phyloP scores from a whole-genome alignment of 2,329 filamentous ascomycete species.

The Emmonsia crescens region DNA sequence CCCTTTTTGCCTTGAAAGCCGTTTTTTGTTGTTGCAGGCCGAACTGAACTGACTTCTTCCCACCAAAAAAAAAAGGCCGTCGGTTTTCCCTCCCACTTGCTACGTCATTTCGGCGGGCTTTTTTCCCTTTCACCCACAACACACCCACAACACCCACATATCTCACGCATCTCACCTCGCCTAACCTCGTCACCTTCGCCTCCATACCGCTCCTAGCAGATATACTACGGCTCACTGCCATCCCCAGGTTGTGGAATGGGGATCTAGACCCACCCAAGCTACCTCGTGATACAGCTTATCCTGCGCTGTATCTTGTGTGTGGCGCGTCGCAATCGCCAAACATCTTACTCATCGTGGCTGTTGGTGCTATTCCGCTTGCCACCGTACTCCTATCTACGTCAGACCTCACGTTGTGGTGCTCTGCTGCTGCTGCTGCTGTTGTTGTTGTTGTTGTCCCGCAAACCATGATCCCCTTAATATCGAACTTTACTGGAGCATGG shows the following conservation, averaged over 20 bases:
- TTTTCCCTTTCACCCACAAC: too few species aligned
- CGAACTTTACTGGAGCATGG: not conserved
- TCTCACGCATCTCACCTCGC: too few species aligned
- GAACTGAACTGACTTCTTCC: too few species aligned
- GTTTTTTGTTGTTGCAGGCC: too few species aligned
- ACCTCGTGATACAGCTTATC: not conserved
- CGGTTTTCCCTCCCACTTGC: too few species aligned
- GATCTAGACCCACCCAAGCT: not conserved
- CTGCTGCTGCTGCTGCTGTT: not conserved
- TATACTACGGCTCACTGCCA: not conserved
- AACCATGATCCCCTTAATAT: not conserved
- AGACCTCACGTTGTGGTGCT: not conserved
- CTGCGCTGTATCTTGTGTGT: not conserved
- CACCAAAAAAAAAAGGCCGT: too few species aligned
- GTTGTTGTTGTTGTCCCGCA: not conserved
- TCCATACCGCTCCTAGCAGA: not conserved
- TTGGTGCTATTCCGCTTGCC: not conserved
- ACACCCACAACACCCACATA: too few species aligned
- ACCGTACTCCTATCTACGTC: not conserved
- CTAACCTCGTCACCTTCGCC: not conserved
- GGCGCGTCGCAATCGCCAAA: not conserved
- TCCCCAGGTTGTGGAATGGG: not conserved
- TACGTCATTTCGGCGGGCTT: too few species aligned
- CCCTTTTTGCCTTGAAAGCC: too few species aligned
- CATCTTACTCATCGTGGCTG: not conserved